phyloP scores from a whole-genome alignment of 75 land plant genomes.

The Pseudotsuga menziesii region DNA sequence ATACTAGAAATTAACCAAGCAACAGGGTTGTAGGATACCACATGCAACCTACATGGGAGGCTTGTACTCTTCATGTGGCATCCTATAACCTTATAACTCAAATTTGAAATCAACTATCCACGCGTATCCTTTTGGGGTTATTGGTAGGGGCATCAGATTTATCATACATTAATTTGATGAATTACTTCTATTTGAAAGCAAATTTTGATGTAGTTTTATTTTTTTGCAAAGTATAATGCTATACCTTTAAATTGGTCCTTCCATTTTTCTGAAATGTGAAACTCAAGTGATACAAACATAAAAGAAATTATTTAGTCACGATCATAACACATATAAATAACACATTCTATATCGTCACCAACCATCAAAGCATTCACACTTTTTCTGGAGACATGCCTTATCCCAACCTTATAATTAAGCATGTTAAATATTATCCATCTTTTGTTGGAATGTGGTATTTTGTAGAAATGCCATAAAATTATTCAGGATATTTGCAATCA shows the following conservation, averaged over 20 bases:
- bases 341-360: not conserved
- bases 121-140: conserved; percentile 71
- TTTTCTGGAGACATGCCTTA: not conserved
- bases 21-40: no score
- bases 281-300: not conserved
- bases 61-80: no score
- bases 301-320: not conserved
- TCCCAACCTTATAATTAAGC: not conserved
- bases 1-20: no score
- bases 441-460: not conserved
- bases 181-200: no score
- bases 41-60: no score
- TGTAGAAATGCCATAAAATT: not conserved
- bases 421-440: not conserved
- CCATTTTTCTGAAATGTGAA: not conserved
- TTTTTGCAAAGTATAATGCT: no score
- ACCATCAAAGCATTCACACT: not conserved
- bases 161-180: no score
- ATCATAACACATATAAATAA: not conserved
- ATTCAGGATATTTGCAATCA: not conserved
- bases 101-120: no score
- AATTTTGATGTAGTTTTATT: not conserved
- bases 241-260: not conserved
- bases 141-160: conserved; percentile 30
- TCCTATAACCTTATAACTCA: no score